Percentiles rank a stretch among this genome's conserved stretches.
Conservation (phyloP, 805 yeast species). For the Candida vaughaniae region DNA sequence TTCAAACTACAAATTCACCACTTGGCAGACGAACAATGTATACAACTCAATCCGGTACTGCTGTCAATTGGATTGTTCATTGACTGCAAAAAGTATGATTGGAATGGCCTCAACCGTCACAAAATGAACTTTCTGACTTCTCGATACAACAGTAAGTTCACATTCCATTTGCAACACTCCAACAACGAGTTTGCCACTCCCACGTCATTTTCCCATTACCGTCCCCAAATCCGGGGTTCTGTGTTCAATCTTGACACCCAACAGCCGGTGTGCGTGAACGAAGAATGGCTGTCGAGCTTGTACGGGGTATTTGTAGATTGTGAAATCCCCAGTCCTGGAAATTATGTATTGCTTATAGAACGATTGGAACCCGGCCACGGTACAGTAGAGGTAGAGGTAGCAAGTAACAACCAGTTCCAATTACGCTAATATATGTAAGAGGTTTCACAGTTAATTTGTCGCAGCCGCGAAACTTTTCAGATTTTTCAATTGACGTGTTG, state of each 20-base stretch:
- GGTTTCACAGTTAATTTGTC: too few species aligned
- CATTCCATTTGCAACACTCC: conserved; percentile 26
- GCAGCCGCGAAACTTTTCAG: not conserved
- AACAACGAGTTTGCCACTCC: conserved; percentile 9
- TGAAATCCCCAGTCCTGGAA: conserved; percentile 21
- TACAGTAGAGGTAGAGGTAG: conserved; percentile 35
- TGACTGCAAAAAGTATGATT: conserved; percentile 19
- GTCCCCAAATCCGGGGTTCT: conserved; percentile 49
- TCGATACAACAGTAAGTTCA: conserved; percentile 19
- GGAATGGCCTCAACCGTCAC: conserved; percentile 42
- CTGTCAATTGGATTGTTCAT: too few species aligned
- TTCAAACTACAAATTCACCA: conserved; percentile 27
- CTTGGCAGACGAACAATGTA: too few species aligned
- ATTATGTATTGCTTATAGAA: conserved; percentile 44
- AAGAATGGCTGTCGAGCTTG: conserved; percentile 39
- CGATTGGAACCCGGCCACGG: conserved; percentile 50
- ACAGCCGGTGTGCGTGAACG: conserved; percentile 32
- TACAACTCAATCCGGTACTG: too few species aligned
- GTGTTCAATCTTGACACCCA: conserved; percentile 31
- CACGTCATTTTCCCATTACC: conserved; percentile 26
- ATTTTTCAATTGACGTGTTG: too few species aligned
- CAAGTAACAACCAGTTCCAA: conserved; percentile 16
- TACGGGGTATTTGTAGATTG: conserved; percentile 45
- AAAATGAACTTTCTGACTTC: conserved; percentile 27
- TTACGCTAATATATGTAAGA: not conserved